Evolutionary conservation across 345 rosid genomes (phyloP), one percentile per base, ranked within the genome.

Genomic region (Euphorbia pulcherrima): DNA sequence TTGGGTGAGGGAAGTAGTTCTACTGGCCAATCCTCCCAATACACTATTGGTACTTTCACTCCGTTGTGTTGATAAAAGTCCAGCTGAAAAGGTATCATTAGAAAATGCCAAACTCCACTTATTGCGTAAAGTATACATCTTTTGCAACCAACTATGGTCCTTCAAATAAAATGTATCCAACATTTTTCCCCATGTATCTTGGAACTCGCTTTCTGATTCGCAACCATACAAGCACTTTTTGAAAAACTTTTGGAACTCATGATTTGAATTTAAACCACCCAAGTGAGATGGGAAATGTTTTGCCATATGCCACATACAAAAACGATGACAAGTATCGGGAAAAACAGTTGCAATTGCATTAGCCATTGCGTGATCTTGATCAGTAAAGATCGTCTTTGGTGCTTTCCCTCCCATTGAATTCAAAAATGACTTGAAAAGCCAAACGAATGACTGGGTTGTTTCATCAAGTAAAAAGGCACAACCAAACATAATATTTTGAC

Each of bases 71-170:
- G 6, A 7, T 52, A 5, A 11, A 3, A 37, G 33, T 8, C 64
- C 64, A 60, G 24, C 23, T 16, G 35, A n/a, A 60, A 60, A 60
- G 1, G 8, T 4, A 37, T 60, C 46, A 4, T 13, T 60, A 12
- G 35, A 30, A 16, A 60, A 44, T 30, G 64, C 64, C 20, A 44
- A 20, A 13, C 64, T 30, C 64, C 64, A 60, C 13, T 60, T 60
- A 6, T 60, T 9, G 24, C 64, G n/a, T n/a, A n/a, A n/a, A n/a
- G n/a, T n/a, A n/a, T n/a, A n/a, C n/a, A n/a, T n/a, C n/a, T n/a
- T n/a, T n/a, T n/a, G n/a, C n/a, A n/a, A n/a, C n/a, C n/a, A n/a
- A n/a, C n/a, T n/a, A n/a, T n/a, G n/a, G n/a, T n/a, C n/a, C n/a
- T n/a, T n/a, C n/a, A n/a, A n/a, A n/a, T n/a, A n/a, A n/a, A n/a